Evolutionary conservation across 345 rosid species (phyloP).

Genomic region (Pugionium cornutum): DNA sequence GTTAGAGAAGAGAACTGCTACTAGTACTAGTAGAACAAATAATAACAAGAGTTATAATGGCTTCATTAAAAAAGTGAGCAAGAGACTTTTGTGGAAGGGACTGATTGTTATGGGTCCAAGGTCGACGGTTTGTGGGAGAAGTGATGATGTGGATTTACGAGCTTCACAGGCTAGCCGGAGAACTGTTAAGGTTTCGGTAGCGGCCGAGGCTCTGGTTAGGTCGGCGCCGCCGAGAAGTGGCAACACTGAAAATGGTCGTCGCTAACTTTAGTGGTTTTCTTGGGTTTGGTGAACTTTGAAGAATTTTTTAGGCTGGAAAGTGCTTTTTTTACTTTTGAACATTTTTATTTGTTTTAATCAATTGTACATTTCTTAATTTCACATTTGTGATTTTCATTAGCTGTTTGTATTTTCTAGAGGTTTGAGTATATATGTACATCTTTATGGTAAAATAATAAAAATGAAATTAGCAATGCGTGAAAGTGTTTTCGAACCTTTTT

Average conservation of each 20-base stretch:
- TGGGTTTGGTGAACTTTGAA: slow-evolving; percentile 19
- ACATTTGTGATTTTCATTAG: background rate
- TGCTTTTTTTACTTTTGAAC: slow-evolving; percentile 11
- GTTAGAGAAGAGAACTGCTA: slow-evolving; percentile 12
- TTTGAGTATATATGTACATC: slow-evolving; percentile 7
- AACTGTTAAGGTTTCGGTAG: slow-evolving; percentile 37
- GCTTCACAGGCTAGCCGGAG: slow-evolving; percentile 34
- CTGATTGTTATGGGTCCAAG: slow-evolving; percentile 43
- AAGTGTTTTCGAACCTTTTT: no score
- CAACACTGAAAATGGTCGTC: slow-evolving; percentile 20
- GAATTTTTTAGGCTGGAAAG: slow-evolving; percentile 18
- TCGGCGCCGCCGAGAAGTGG: slow-evolving; percentile 16
- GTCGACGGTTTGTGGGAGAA: slow-evolving; percentile 54
- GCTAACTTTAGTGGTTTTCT: slow-evolving; percentile 33
- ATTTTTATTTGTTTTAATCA: background rate
- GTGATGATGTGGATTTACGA: slow-evolving; percentile 47
- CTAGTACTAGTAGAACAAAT: background rate
- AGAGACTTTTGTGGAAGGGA: slow-evolving; percentile 40
- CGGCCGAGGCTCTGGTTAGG: slow-evolving; percentile 35
- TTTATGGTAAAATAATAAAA: no score
- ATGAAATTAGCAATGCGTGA: no score
- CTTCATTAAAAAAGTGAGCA: slow-evolving; percentile 35
- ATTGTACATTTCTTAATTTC: slow-evolving; percentile 3
- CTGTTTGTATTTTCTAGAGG: slow-evolving; percentile 1
- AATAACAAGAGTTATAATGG: slow-evolving; percentile 25